Evolutionary conservation across 2,329 filamentous ascomycete genomes (phyloP), one percentile per base, ranked within the genome.

Genomic region (Drechslerella coelobrocha): DNA sequence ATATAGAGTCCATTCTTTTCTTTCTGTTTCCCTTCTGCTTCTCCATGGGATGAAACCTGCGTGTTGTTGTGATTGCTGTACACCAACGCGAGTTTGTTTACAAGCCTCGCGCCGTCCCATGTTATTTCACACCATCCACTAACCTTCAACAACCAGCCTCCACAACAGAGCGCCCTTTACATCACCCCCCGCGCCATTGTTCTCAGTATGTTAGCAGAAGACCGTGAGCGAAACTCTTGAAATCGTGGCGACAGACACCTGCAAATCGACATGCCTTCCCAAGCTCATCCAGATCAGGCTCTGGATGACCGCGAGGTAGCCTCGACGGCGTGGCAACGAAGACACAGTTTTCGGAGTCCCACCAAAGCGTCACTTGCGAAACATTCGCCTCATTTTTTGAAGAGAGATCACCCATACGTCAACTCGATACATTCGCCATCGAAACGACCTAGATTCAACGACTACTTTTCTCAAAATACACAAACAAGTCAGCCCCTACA

Each of bases 361-460:
- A 47, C 27, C 10, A 52, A 56, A 12, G 34, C 56, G 6, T 59
- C 57, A 14, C 41, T 59, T 34, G 21, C 57, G 37, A 56, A 50
- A 43, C 37, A 62, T 31, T 31, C 65, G 2, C 54, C 65, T 23
- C 34, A 34, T 37, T 12, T 26, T 26, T 39, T 54, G 12, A 62
- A 69, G 27, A 26, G 57, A 37, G 47, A 69, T 39, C 43, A 45
- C 12, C 57, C 43, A 24, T n/a, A n/a, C 14, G 21, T 52, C 4
- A 37, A 51, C 7, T 14, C 34, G 12, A 47, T 17, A 0, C 39
- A 57, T 24, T 57, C 65, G 23, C 52, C 65, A 17, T 34, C 52
- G 14, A 69, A 69, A 54, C 65, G 65, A 12, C 21, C 57, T 10
- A 69, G 62, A n/a, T 21, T 41, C 24, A 50, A 6, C 31, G 48